A percentile compares a stretch with the other conserved stretches of the same genome.
phyloP scores from a whole-genome alignment of 208 protist species.

The Herpetomonas muscarum region DNA sequence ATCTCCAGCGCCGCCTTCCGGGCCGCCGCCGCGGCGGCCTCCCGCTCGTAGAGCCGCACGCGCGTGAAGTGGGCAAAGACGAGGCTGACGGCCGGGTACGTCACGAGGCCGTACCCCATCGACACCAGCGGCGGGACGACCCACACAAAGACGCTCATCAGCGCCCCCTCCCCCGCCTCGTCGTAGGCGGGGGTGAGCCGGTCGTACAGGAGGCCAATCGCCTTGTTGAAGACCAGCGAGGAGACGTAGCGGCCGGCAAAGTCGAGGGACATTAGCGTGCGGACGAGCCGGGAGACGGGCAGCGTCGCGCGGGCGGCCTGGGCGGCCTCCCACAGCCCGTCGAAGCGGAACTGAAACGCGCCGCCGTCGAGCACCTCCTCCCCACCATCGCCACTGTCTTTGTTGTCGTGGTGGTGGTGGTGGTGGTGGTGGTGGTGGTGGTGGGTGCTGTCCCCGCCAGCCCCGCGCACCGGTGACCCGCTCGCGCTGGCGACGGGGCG shows the following conservation, averaged over 20 bases:
- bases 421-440: not conserved
- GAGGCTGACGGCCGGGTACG: slow-evolving; percentile 23
- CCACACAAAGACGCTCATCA: slow-evolving; percentile 10
- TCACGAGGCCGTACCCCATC: slow-evolving; percentile 15
- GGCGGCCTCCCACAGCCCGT: slow-evolving; percentile 11
- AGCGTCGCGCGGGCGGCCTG: slow-evolving; percentile 17
- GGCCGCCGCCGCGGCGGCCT: slow-evolving; percentile 5
- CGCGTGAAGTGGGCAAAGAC: slow-evolving; percentile 32
- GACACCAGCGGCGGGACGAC: slow-evolving; percentile 23
- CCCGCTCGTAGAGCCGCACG: slow-evolving; percentile 27
- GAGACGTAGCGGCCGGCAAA: slow-evolving; percentile 30
- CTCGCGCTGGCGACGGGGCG: not conserved
- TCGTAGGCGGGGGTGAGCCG: slow-evolving; percentile 13
- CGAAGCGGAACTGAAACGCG: slow-evolving; percentile 16
- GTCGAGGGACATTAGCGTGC: slow-evolving; percentile 19
- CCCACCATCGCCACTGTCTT: not conserved
- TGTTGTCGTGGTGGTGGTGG: not conserved
- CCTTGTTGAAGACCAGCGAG: slow-evolving; percentile 26
- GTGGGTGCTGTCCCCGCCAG: not conserved
- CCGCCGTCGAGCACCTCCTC: not conserved
- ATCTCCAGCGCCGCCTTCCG: slow-evolving; percentile 9
- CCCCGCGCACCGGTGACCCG: too few species aligned
- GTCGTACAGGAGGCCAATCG: slow-evolving; percentile 13
- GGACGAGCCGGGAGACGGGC: slow-evolving; percentile 16
- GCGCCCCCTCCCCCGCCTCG: not conserved